These are phyloP conservation scores for Alternaria dauci DNA, from an alignment of 2,329 filamentous ascomycete species.

Conservation along the genomic window DNA sequence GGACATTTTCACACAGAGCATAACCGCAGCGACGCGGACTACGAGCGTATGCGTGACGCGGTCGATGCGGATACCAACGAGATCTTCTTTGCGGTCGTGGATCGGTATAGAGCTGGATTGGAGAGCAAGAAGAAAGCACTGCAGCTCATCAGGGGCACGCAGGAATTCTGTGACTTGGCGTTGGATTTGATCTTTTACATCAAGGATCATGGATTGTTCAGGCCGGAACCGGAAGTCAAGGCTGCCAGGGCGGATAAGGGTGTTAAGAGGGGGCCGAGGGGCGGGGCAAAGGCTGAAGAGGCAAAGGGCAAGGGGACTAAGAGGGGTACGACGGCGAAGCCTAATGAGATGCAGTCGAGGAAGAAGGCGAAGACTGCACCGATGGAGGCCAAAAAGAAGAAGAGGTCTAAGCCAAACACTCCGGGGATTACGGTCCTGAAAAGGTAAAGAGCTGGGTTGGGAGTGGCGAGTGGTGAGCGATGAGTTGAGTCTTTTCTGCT, in stretches of 20 bases:
- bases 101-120: constrained; percentile 43
- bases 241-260: constrained; percentile 32
- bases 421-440: constrained; percentile 11
- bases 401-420: background rate
- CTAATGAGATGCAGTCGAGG: constrained; percentile 22
- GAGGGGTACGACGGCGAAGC: constrained; percentile 10
- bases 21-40: constrained; percentile 10
- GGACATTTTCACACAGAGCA: constrained; percentile 19
- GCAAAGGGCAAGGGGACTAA: constrained; percentile 5
- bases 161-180: constrained; percentile 47
- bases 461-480: background rate
- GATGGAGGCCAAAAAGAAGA: constrained; percentile 18
- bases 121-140: constrained; percentile 24
- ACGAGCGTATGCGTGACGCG: constrained; percentile 14
- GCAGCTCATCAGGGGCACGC: constrained; percentile 34
- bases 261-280: constrained; percentile 21
- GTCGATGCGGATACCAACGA: constrained; percentile 35
- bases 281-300: background rate
- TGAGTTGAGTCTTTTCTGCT: background rate
- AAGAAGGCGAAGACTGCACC: constrained; percentile 33
- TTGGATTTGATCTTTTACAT: constrained; percentile 43
- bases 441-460: background rate
- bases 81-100: constrained; percentile 44
- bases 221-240: constrained; percentile 7
- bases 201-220: constrained; percentile 37